These are phyloP conservation scores for Gossypium rotundifolium DNA, from an alignment of 345 rosid species.

Conservation along the genomic window DNA sequence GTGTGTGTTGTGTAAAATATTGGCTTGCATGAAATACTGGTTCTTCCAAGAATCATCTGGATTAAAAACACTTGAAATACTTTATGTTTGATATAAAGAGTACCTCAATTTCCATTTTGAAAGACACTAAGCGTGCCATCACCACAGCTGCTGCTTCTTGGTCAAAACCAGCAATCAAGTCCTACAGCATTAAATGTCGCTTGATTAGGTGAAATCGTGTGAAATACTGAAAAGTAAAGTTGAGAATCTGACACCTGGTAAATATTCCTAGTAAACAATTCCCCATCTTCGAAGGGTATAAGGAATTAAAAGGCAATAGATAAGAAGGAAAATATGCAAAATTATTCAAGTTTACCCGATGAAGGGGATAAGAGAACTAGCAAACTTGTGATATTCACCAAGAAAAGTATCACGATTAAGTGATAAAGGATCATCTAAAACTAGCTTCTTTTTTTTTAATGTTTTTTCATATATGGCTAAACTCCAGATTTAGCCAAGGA, in stretches of 20 bases:
- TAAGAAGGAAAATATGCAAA: not conserved
- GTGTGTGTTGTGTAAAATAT: not conserved
- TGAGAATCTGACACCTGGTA: not conserved
- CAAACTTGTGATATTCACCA: not conserved
- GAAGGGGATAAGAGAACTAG: not conserved
- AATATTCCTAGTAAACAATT: not conserved
- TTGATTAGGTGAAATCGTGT: not conserved
- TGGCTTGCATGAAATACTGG: not conserved
- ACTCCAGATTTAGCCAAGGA: not conserved
- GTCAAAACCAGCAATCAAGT: slow-evolving; percentile 88
- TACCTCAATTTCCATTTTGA: slow-evolving; percentile 98
- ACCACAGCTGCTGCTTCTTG: slow-evolving; percentile 98
- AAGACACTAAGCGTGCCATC: slow-evolving; percentile 83
- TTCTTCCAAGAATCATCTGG: not conserved
- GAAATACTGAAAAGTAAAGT: slow-evolving; percentile 3
- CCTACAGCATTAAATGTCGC: slow-evolving; percentile 41
- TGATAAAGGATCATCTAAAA: not conserved
- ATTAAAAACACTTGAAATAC: not conserved
- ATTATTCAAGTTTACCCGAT: not conserved
- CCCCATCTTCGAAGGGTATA: not conserved
- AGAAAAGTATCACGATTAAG: not conserved
- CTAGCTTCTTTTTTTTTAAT: not conserved
- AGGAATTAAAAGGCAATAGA: not conserved
- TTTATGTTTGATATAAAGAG: slow-evolving; percentile 3
- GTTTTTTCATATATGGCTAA: not conserved